Evolutionary conservation across 1,139 yeast genomes (phyloP), one percentile per base, ranked within the genome.

Genomic region (Taphrina flavorubra): DNA sequence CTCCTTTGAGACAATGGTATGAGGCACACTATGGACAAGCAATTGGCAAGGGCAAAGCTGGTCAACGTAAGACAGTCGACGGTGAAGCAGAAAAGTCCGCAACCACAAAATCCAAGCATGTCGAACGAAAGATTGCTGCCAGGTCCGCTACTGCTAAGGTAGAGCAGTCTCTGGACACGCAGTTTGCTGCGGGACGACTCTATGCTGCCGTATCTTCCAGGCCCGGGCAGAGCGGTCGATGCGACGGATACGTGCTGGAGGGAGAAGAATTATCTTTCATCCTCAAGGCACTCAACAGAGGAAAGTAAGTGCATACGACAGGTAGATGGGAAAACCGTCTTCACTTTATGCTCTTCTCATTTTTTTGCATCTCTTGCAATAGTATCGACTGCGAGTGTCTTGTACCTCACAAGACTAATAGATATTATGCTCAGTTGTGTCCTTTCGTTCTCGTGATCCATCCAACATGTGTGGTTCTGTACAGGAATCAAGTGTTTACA

Each of bases 161-260:
- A 79, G 97, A 92, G 85, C 82, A 86, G 76, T 87, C 97, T 80
- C 94, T 94, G 78, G 95, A 92, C 81, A 81, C 92, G 79, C 99
- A 94, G 87, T 94, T 94, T 88, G 88, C 88, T 83, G 92, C 98
- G 77, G 98, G 98, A 88, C 92, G 95, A 86, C 89, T 94, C 80
- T 94, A 94, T 87, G 99, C 99, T 83, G 88, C 87, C 83, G 92
- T 94, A 81, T 92, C 99, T 78, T 94, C 99, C 72, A 92, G 99
- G 88, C 99, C 99, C 83, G 99, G 99, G 84, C 99, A 94, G 88
- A 89, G 97, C 77, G 99, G 99, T 85, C 95, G 99, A 87, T 89
- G 94, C 86, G 99, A 95, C 83, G 99, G 99, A 85, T 94, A 95
- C 96, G 89, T 94, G 85, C 90, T 95, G 84, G 99, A 94, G 87